Evolutionary conservation across 106 monocot species (phyloP).

Genomic region (Allium cepa): DNA sequence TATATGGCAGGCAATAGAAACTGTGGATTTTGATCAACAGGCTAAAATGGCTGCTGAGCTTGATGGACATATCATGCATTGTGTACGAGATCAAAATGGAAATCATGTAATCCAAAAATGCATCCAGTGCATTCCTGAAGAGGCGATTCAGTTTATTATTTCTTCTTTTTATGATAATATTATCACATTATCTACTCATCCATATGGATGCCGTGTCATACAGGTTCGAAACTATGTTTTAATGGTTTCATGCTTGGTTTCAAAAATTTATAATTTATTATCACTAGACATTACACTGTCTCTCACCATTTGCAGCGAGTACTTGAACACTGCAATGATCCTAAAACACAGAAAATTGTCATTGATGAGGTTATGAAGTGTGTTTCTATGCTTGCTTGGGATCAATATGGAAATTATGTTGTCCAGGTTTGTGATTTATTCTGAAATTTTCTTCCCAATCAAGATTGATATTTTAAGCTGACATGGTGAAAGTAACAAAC

Average conservation of each 20-base stretch:
- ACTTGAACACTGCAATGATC: slow-evolving; percentile 75
- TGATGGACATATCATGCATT: slow-evolving; percentile 79
- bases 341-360: slow-evolving; percentile 65
- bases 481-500: no score
- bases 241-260: neutral
- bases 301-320: slow-evolving; percentile 42
- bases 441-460: no score
- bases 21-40: slow-evolving; percentile 71
- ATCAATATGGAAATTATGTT: slow-evolving; percentile 93
- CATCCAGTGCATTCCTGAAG: slow-evolving; percentile 78
- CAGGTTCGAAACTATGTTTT: slow-evolving; percentile 46
- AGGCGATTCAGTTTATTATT: slow-evolving; percentile 78
- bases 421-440: slow-evolving; percentile 47
- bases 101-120: slow-evolving; percentile 97
- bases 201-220: slow-evolving; percentile 85
- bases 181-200: slow-evolving; percentile 75
- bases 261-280: neutral
- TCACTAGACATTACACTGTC: no score
- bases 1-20: slow-evolving; percentile 64
- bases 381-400: slow-evolving; percentile 71
- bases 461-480: no score
- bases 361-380: slow-evolving; percentile 84
- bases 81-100: slow-evolving; percentile 89
- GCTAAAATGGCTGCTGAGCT: slow-evolving; percentile 77
- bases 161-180: slow-evolving; percentile 81